phyloP scores from a whole-genome alignment of 352 stramenopile species.

The Hyaloperonospora brassicae region DNA sequence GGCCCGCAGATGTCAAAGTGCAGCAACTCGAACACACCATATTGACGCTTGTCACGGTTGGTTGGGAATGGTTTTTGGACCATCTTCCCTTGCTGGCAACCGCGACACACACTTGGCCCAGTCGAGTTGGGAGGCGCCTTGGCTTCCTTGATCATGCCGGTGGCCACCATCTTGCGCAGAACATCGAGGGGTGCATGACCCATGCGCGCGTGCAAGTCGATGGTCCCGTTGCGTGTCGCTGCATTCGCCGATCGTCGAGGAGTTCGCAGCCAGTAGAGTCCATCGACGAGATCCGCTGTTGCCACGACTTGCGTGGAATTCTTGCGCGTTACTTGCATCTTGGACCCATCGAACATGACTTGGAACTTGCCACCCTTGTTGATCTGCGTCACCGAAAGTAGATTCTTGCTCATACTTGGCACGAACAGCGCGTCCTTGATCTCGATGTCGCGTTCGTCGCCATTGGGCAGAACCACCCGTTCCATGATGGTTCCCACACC shows the following conservation, averaged over 20 bases:
- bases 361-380: neutral
- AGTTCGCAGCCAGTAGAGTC: neutral
- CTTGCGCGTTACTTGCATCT: neutral
- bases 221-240: neutral
- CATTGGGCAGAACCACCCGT: neutral
- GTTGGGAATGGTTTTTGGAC: neutral
- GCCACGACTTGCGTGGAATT: neutral
- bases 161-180: neutral
- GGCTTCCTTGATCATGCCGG: neutral
- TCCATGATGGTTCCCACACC: neutral
- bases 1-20: too few species aligned
- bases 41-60: neutral
- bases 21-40: too few species aligned
- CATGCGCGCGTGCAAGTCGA: neutral
- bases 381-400: neutral
- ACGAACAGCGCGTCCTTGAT: neutral
- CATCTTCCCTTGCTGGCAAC: conserved; percentile 1
- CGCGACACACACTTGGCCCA: neutral
- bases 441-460: neutral
- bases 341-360: neutral
- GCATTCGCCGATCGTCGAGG: neutral
- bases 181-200: neutral
- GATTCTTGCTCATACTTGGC: neutral
- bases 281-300: neutral
- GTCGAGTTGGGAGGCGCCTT: neutral